Evolutionary conservation across 2,329 filamentous ascomycete species (phyloP).

Genomic region (Pestalotiopsis sp.): DNA sequence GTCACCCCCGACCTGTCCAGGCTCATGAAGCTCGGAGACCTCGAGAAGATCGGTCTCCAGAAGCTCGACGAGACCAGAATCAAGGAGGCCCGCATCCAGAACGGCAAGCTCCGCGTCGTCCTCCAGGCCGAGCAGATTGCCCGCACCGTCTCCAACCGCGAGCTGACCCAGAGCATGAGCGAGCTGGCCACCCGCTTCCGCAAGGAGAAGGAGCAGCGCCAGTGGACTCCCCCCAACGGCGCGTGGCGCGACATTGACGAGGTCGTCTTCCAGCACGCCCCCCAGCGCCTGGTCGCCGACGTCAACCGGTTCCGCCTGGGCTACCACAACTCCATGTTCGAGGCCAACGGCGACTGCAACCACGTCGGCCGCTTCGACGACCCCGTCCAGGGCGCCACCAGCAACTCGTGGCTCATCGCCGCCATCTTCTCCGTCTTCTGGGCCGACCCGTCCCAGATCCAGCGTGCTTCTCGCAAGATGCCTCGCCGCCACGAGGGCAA

Average conservation of each 20-base stretch:
- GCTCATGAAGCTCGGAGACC: constrained; percentile 37
- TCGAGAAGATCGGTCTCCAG: constrained; percentile 42
- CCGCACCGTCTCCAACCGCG: constrained; percentile 39
- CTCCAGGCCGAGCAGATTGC: constrained; percentile 37
- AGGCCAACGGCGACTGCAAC: constrained; percentile 18
- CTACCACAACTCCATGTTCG: constrained; percentile 5
- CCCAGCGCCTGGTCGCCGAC: constrained; percentile 34
- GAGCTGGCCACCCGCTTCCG: constrained; percentile 43
- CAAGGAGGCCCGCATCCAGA: constrained; percentile 44
- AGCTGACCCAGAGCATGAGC: constrained; percentile 42
- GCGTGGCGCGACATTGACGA: constrained; percentile 44
- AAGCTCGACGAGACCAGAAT: constrained; percentile 37
- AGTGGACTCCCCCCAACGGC: constrained; percentile 41
- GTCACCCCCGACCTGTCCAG: constrained; percentile 45
- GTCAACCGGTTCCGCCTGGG: constrained; percentile 30
- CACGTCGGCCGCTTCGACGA: constrained; percentile 39
- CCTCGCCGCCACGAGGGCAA: constrained; percentile 19
- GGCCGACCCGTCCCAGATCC: constrained; percentile 43
- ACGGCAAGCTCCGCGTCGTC: constrained; percentile 46
- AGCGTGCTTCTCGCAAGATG: constrained; percentile 32
- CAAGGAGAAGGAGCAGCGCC: constrained; percentile 26
- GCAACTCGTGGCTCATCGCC: constrained; percentile 46
- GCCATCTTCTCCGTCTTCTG: constrained; percentile 48
- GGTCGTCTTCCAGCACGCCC: constrained; percentile 33
- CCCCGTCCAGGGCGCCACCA: constrained; percentile 43